Base-by-base conservation (phyloP, 495 filamentous ascomycete species). In the Penicillium pancosmium region DNA sequence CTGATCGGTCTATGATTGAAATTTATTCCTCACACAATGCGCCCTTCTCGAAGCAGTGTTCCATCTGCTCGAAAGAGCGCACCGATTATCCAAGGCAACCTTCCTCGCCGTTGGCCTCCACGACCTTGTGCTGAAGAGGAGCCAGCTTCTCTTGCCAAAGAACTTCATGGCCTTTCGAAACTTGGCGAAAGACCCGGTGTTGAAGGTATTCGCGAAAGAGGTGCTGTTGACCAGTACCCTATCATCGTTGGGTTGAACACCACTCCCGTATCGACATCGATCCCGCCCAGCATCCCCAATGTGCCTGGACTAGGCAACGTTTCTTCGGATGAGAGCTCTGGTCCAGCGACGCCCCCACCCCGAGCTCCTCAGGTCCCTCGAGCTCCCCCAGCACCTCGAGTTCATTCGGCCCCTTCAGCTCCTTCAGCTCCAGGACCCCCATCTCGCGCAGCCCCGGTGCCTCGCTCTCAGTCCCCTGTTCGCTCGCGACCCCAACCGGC, bases 91-190 rank as follows among this genome's bases (percentile, higher is more conserved):
- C 19, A 19, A 12, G 21, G 46, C 11, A 27, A 61, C 51, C 65
- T 68, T 54, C 63, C 66, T 56, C 55, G 66, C 35, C 70, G 62
- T 35, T 74, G 73, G 70, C 77, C 78, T 23, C 79, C 78, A 12
- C 66, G 61, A 50, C 78, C 79, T 31, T 75, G 52, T 44, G 79
- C 76, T 27, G 79, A 82, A 50, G 78, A 80, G 52, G 79, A 82
- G 56, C 56, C 62, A 16, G 64, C 58, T 12, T 75, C 79, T 31
- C 72, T 82, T 10, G 67, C 73, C 25, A 71, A 73, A 57, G 79
- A 82, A 61, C 53, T 78, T 12, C 44, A 74, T 43, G 75, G 72
- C 50, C 58, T 70, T 34, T 64, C 68, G 40, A 61, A 68, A 16
- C 53, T 73, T 23, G 66, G 70, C 50, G 69, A 73, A 48, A 73